These are phyloP conservation scores for Talaromyces borbonicus DNA, from an alignment of 495 filamentous ascomycete species.

Conservation along the genomic window DNA sequence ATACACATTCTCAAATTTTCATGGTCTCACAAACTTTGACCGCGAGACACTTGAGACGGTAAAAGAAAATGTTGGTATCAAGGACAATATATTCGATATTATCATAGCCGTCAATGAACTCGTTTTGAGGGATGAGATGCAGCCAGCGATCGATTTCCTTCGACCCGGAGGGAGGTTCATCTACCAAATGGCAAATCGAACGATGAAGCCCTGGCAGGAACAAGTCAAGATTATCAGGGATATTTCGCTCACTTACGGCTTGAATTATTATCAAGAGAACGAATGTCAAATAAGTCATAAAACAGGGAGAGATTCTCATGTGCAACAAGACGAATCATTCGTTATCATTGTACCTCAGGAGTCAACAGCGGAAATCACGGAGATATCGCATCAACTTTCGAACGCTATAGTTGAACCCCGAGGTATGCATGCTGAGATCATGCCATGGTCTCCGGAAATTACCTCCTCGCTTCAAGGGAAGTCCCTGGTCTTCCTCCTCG, in stretches of 20 bases:
- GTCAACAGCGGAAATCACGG: neutral
- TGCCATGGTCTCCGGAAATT: neutral
- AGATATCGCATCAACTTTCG: neutral
- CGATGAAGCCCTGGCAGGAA: too few relatives aligned
- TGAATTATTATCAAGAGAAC: too few relatives aligned
- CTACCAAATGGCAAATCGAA: neutral
- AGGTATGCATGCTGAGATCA: neutral
- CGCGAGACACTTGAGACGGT: neutral
- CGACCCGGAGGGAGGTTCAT: neutral
- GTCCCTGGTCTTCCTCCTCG: conserved; percentile 18
- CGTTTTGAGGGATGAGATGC: neutral
- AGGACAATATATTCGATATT: neutral
- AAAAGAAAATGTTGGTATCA: neutral
- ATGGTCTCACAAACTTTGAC: neutral
- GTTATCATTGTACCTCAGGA: neutral
- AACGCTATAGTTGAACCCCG: neutral
- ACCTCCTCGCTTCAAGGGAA: neutral
- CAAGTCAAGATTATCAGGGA: too few relatives aligned
- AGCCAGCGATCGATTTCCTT: neutral
- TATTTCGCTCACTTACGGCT: too few relatives aligned
- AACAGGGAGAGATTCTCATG: too few relatives aligned
- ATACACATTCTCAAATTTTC: neutral
- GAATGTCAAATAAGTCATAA: too few relatives aligned
- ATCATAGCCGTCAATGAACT: neutral
- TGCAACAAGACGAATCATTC: neutral